phyloP scores from a whole-genome alignment of 768 basidiomycete species.

The Calocybe gangraenosa region DNA sequence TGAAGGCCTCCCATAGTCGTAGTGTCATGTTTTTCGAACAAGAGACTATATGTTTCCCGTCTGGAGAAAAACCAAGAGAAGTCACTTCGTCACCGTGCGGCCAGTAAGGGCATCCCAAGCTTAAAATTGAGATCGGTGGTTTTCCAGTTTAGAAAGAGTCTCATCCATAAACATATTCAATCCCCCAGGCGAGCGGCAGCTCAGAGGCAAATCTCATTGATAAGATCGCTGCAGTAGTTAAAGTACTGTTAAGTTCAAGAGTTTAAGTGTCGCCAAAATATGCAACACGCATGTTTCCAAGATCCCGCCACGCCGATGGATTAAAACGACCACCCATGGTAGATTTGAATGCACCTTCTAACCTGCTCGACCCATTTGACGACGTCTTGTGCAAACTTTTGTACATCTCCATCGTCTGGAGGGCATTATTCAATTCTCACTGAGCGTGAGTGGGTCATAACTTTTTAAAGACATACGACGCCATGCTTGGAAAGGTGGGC shows the following conservation, averaged over 20 bases:
- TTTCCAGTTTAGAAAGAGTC: slow-evolving; percentile 17
- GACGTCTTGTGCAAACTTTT: slow-evolving; percentile 1
- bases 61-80: slow-evolving; percentile 1
- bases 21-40: background rate
- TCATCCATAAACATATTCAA: no score
- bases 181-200: no score
- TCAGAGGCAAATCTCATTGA: slow-evolving; percentile 10
- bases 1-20: slow-evolving; percentile 3
- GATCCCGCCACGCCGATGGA: no score
- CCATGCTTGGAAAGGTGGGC: slow-evolving; percentile 13
- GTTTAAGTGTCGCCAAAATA: no score
- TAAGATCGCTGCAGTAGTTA: slow-evolving; percentile 5
- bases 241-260: no score
- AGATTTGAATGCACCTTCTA: no score
- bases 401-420: no score
- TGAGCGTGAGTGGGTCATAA: no score
- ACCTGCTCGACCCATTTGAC: no score
- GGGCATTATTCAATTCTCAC: no score
- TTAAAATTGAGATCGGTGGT: slow-evolving; percentile 10
- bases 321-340: no score
- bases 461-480: slow-evolving; percentile 3
- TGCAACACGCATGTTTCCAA: no score
- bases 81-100: background rate
- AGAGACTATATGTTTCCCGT: slow-evolving; percentile 7
- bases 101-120: background rate